A percentile compares a stretch with the other conserved stretches of the same genome.
Conservation (phyloP, 2,329 filamentous ascomycete genomes). For the Xylaria arbuscula region DNA sequence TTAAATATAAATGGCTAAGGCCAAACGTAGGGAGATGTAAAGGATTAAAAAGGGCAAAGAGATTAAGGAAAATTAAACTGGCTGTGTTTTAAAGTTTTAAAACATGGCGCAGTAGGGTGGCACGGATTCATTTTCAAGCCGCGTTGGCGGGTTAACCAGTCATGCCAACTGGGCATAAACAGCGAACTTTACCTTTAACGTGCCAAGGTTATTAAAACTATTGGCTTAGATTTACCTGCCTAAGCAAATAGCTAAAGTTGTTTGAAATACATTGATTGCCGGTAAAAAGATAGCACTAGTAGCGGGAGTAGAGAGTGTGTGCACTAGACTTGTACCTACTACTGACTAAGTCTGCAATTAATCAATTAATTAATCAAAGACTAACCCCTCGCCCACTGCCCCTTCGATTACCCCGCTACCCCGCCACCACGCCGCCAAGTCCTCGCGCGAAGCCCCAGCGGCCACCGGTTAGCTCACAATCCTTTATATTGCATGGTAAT, state of each 20-base stretch:
- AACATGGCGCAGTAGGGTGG: slow-evolving; percentile 16
- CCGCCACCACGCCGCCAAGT: no score
- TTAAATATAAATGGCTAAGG: no score
- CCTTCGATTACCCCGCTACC: no score
- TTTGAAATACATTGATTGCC: slow-evolving; percentile 1
- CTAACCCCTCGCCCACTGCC: no score
- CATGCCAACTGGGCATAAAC: slow-evolving; percentile 12
- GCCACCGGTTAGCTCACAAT: slow-evolving; percentile 63
- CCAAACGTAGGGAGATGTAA: no score
- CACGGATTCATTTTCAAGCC: slow-evolving; percentile 6
- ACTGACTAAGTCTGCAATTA: not conserved
- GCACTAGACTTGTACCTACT: not conserved
- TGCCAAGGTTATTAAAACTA: no score
- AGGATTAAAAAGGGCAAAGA: no score
- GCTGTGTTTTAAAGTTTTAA: not conserved
- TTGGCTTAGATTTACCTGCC: not conserved
- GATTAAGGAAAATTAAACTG: no score
- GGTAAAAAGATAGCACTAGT: not conserved
- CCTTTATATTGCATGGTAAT: no score
- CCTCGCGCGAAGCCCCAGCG: no score
- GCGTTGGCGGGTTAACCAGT: slow-evolving; percentile 17
- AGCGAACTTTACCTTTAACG: not conserved
- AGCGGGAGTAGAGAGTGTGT: not conserved
- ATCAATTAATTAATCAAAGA: no score
- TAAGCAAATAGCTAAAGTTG: not conserved